phyloP scores from a whole-genome alignment of 2,329 filamentous ascomycete genomes.

The Arthrobotrys iridis region DNA sequence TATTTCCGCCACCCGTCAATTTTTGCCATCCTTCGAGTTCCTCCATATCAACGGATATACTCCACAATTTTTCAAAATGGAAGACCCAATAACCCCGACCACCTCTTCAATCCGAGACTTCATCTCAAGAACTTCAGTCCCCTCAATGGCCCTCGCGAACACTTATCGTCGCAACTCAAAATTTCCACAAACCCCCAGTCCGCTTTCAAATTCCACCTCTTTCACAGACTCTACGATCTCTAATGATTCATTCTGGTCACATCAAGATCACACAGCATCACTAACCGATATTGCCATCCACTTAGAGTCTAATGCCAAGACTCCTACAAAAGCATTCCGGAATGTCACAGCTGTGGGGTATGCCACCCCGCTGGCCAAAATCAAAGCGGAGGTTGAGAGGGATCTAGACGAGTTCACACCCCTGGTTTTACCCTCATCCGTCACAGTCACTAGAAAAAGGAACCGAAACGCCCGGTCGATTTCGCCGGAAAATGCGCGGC shows the following conservation, averaged over 20 bases:
- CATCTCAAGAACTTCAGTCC: not conserved
- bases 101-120: conserved; percentile 22
- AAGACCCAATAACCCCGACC: conserved; percentile 9
- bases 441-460: not conserved
- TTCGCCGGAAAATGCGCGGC: not conserved
- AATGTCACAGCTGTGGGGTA: not conserved
- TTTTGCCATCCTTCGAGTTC: no score
- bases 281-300: conserved; percentile 3
- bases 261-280: not conserved
- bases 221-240: not conserved
- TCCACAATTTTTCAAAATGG: not conserved
- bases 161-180: conserved; percentile 28
- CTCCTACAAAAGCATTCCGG: not conserved
- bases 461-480: not conserved
- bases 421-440: not conserved
- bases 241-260: conserved; percentile 6
- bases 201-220: not conserved
- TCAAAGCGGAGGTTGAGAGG: not conserved
- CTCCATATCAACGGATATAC: no score
- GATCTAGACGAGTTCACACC: not conserved
- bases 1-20: no score
- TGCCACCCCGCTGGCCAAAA: not conserved
- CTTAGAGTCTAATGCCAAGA: not conserved
- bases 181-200: not conserved
- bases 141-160: not conserved